Percentiles rank a stretch among this genome's conserved stretches.
phyloP scores from a whole-genome alignment of 73 alveolate species.

The Stentor roeselii region DNA sequence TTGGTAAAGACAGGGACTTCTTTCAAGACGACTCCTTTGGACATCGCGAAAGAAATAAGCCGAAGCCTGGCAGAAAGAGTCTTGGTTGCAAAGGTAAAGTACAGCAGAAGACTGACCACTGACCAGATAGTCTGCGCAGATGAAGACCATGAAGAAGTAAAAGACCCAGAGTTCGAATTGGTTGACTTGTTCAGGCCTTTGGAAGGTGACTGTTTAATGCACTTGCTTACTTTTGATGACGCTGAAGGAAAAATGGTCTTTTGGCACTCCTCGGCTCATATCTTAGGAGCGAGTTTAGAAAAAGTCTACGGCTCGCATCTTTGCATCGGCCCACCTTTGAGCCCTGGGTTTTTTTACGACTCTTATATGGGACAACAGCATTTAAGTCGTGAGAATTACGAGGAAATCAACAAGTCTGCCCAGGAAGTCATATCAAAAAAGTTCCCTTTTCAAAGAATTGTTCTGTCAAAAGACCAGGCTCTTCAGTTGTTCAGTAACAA shows the following conservation, averaged over 20 bases:
- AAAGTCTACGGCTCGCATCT: slow-evolving; percentile 93
- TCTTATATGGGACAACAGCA: slow-evolving; percentile 90
- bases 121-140: slow-evolving; percentile 73
- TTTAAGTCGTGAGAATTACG: slow-evolving; percentile 83
- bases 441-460: slow-evolving; percentile 93
- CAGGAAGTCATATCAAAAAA: slow-evolving; percentile 74
- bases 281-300: slow-evolving; percentile 93
- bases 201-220: slow-evolving; percentile 97
- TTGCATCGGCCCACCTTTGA: slow-evolving; percentile 99
- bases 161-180: slow-evolving; percentile 38
- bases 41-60: slow-evolving; percentile 78
- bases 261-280: slow-evolving; percentile 99
- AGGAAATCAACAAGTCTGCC: slow-evolving; percentile 84
- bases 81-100: slow-evolving; percentile 88
- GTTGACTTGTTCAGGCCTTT: slow-evolving; percentile 96
- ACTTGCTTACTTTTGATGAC: slow-evolving; percentile 92
- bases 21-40: slow-evolving; percentile 88
- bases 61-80: slow-evolving; percentile 79
- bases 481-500: slow-evolving; percentile 88
- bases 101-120: slow-evolving; percentile 61
- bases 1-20: slow-evolving; percentile 75
- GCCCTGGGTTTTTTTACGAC: slow-evolving; percentile 98
- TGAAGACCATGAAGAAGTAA: slow-evolving; percentile 74
- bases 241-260: slow-evolving; percentile 76
- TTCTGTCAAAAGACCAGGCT: slow-evolving; percentile 92